phyloP scores from a whole-genome alignment of 1,284 basidiomycete species.

The Veloboletus limbatus region DNA sequence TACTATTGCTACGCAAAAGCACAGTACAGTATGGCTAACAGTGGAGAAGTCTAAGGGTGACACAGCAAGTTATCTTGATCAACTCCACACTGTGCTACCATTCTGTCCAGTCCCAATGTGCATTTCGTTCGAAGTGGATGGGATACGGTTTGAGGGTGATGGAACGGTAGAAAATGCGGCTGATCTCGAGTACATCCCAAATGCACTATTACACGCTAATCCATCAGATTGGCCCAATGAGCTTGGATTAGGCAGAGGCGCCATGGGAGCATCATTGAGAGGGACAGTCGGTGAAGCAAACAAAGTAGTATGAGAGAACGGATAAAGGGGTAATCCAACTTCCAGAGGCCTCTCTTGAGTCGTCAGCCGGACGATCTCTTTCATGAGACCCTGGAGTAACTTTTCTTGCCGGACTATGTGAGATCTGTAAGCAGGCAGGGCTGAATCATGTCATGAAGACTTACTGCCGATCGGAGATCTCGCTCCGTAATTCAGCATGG shows the following conservation, averaged over 20 bases:
- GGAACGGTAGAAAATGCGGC: slow-evolving; percentile 3
- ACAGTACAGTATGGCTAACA: not conserved
- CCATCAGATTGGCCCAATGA: slow-evolving; percentile 13
- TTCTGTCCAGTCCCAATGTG: slow-evolving; percentile 6
- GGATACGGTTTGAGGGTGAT: slow-evolving; percentile 8
- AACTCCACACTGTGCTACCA: slow-evolving; percentile 11
- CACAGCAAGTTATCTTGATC: slow-evolving; percentile 8
- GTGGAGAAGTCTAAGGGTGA: slow-evolving; percentile 2
- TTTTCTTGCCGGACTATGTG: slow-evolving; percentile 70
- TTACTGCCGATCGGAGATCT: slow-evolving; percentile 80
- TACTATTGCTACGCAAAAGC: not conserved
- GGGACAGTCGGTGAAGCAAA: slow-evolving; percentile 45
- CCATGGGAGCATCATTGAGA: slow-evolving; percentile 27
- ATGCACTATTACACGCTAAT: slow-evolving; percentile 3
- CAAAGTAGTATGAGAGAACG: slow-evolving; percentile 66
- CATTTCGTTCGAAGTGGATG: slow-evolving; percentile 10
- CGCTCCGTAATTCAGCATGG: slow-evolving; percentile 75
- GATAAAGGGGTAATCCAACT: slow-evolving; percentile 74
- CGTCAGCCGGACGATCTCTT: slow-evolving; percentile 78
- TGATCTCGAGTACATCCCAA: slow-evolving; percentile 14
- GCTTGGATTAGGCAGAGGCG: slow-evolving; percentile 38
- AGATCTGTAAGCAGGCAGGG: slow-evolving; percentile 16
- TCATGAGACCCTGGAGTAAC: slow-evolving; percentile 78
- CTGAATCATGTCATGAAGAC: slow-evolving; percentile 28
- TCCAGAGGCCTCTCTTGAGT: slow-evolving; percentile 72